Conservation (phyloP, 441 rosid species). For the Aleurites moluccanus region DNA sequence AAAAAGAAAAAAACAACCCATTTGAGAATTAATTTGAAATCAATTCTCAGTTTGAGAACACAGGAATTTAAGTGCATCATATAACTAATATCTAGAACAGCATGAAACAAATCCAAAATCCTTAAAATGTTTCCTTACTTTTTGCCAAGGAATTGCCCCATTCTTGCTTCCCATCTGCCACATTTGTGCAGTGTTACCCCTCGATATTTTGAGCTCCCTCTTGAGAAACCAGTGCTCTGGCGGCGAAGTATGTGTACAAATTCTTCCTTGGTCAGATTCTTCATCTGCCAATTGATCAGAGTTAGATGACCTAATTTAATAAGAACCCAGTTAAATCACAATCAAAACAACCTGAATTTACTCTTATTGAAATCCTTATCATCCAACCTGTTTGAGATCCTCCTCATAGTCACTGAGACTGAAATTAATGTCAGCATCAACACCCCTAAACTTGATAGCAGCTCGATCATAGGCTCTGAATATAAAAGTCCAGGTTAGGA, state of each 20-base stretch:
- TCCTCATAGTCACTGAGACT: slow-evolving; percentile 73
- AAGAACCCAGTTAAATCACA: slow-evolving; percentile 13
- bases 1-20: slow-evolving; percentile 25
- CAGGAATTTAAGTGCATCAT: slow-evolving; percentile 18
- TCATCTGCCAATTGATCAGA: slow-evolving; percentile 47
- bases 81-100: slow-evolving; percentile 8
- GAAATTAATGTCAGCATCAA: slow-evolving; percentile 90
- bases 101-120: slow-evolving; percentile 19
- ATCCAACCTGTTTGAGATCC: slow-evolving; percentile 72
- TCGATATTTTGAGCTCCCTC: slow-evolving; percentile 86
- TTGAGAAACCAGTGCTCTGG: slow-evolving; percentile 84
- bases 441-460: slow-evolving; percentile 90
- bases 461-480: slow-evolving; percentile 93
- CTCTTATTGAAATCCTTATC: not conserved
- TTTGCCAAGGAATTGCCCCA: slow-evolving; percentile 95
- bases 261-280: slow-evolving; percentile 73
- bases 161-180: slow-evolving; percentile 97
- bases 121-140: slow-evolving; percentile 58
- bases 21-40: slow-evolving; percentile 27
- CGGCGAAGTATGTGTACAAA: slow-evolving; percentile 91
- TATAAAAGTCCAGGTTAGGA: not conserved
- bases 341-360: slow-evolving; percentile 5
- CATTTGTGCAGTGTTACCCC: slow-evolving; percentile 92
- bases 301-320: not conserved
- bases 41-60: slow-evolving; percentile 29